These are phyloP conservation scores for Melampsora larici-populina DNA, from an alignment of 1,284 basidiomycete species.

Conservation along the genomic window DNA sequence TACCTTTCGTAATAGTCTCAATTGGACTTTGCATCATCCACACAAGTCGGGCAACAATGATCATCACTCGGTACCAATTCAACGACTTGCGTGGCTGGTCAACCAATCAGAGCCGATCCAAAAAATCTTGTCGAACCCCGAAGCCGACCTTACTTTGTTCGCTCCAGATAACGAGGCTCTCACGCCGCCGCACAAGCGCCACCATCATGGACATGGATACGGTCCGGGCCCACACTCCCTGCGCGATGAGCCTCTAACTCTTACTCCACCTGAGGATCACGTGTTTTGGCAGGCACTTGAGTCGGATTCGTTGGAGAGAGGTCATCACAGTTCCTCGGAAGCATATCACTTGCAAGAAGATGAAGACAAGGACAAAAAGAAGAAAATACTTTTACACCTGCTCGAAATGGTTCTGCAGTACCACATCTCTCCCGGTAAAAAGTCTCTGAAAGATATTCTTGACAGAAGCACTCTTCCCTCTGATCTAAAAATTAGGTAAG, in stretches of 20 bases:
- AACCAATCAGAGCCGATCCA: constrained; percentile 43
- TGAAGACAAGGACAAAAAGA: constrained; percentile 4
- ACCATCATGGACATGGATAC: neutral
- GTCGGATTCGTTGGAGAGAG: constrained; percentile 15
- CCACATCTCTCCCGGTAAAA: constrained; percentile 16
- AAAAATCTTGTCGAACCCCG: constrained; percentile 9
- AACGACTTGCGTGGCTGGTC: constrained; percentile 48
- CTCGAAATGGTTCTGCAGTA: constrained; percentile 22
- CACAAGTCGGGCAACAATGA: constrained; percentile 18
- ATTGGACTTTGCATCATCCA: constrained; percentile 20
- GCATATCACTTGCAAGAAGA: neutral
- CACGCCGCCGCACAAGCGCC: constrained; percentile 45
- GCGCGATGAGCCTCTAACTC: neutral
- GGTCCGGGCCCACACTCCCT: neutral
- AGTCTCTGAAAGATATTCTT: constrained; percentile 6
- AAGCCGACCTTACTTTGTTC: constrained; percentile 46
- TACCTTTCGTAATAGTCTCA: neutral
- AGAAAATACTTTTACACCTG: constrained; percentile 12
- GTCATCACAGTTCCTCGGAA: neutral
- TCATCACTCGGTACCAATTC: constrained; percentile 46
- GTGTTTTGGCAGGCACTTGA: constrained; percentile 38
- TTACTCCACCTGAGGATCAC: constrained; percentile 1
- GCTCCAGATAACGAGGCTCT: constrained; percentile 50
- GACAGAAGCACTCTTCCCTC: constrained; percentile 23
- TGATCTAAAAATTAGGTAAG: constrained; percentile 1